Conservation (phyloP, 2,329 filamentous ascomycete species). For the Verticillium zaregamsianum region DNA sequence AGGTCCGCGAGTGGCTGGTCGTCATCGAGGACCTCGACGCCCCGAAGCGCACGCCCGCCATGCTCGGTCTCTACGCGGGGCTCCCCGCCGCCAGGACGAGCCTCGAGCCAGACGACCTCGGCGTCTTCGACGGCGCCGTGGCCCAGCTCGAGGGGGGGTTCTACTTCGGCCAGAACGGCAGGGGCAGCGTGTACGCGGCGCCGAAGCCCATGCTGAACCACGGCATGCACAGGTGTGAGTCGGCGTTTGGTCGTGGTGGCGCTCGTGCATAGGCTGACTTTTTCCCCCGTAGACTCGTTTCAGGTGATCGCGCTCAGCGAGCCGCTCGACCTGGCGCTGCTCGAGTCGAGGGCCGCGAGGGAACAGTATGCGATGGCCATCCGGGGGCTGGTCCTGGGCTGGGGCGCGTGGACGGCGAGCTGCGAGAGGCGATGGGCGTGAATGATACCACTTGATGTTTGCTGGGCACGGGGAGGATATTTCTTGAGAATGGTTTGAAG, state of each 20-base stretch:
- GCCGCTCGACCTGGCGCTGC: slow-evolving; percentile 29
- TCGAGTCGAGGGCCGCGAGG: slow-evolving; percentile 33
- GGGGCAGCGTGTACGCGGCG: slow-evolving; percentile 36
- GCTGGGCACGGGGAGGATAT: too few species aligned
- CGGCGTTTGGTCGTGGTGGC: background rate
- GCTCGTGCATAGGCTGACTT: too few species aligned
- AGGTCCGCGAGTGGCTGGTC: slow-evolving; percentile 40
- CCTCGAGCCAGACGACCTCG: slow-evolving; percentile 32
- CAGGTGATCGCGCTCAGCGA: slow-evolving; percentile 43
- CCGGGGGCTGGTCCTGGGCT: slow-evolving; percentile 42
- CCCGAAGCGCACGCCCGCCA: slow-evolving; percentile 37
- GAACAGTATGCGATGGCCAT: slow-evolving; percentile 39
- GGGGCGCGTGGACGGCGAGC: slow-evolving; percentile 43
- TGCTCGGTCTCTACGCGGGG: slow-evolving; percentile 41
- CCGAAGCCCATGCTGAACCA: slow-evolving; percentile 45
- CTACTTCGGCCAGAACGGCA: slow-evolving; percentile 37
- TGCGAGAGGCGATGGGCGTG: slow-evolving; percentile 35
- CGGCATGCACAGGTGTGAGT: slow-evolving; percentile 44
- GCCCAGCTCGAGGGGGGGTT: slow-evolving; percentile 38
- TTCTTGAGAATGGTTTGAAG: too few species aligned
- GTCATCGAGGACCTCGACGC: slow-evolving; percentile 43
- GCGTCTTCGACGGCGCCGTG: slow-evolving; percentile 19
- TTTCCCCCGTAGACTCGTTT: slow-evolving; percentile 35
- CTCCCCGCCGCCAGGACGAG: slow-evolving; percentile 30
- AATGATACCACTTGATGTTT: background rate